Percentiles rank a stretch among this genome's conserved stretches.
phyloP scores from a whole-genome alignment of 202 grass and related monocot genomes.

The Panicum virgatum region DNA sequence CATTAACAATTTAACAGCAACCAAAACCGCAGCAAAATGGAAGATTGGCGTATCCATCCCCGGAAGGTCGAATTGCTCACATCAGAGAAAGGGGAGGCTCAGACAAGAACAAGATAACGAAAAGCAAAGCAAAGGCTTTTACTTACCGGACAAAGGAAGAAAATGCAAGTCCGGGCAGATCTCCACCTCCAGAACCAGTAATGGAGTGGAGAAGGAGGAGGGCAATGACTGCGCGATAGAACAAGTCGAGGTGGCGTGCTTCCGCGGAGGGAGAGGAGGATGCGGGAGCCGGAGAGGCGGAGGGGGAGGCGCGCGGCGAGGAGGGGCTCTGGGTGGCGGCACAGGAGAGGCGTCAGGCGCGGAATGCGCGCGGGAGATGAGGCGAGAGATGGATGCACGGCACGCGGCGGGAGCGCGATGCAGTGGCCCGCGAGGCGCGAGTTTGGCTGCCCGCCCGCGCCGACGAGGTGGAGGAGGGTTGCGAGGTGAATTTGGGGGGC shows the following conservation, averaged over 20 bases:
- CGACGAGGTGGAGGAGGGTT: not conserved
- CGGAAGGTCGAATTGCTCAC: not conserved
- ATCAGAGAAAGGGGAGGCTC: not conserved
- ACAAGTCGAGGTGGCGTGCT: not conserved
- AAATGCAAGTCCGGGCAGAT: not conserved
- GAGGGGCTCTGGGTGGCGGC: not conserved
- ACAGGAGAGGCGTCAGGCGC: not conserved
- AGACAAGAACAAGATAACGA: not conserved
- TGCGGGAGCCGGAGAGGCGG: not conserved
- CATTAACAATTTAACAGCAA: no score
- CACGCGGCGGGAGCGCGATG: not conserved
- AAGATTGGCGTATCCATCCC: not conserved
- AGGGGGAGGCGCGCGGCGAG: not conserved
- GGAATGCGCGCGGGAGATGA: not conserved
- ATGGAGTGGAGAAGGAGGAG: not conserved
- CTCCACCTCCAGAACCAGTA: not conserved
- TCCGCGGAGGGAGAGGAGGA: not conserved
- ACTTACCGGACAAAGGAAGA: not conserved
- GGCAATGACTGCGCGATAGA: not conserved
- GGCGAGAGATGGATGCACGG: not conserved
- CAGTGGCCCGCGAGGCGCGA: not conserved
- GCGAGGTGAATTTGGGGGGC: not conserved
- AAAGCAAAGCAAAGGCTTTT: not conserved
- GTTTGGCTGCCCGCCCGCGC: not conserved
- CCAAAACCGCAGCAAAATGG: not conserved